Evolutionary conservation across 2,329 filamentous ascomycete species (phyloP), one percentile per base, ranked within the genome.

Genomic region (Microdochium trichocladiopsis): DNA sequence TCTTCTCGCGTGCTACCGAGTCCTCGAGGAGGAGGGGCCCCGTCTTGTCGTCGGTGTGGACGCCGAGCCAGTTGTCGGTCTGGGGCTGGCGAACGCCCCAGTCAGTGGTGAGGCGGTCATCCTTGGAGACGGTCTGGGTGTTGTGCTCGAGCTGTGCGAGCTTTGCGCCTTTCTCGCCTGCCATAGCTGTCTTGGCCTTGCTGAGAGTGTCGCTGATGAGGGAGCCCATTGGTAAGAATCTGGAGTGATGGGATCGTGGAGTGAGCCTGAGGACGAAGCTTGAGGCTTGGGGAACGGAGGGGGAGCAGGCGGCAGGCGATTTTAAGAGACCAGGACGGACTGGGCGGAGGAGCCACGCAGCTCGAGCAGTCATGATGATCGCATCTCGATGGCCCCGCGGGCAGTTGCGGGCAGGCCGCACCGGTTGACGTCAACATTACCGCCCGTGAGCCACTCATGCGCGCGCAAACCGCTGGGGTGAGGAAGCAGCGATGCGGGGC

Each of bases 1-100:
- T 80, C 68, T 84, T 84, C 58, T 84, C 79, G 25, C 81, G 74
- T 65, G 83, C 82, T 55, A 82, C 79, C 53, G 81, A 84, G 60
- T 84, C 82, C 60, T 85, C 82, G 2, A 85, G 69, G 11, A 84
- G 68, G 1, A 78, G 80, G 11, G 81, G 76, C 2, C 82, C 82
- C 47, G 85, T 74, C 8, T 78, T 25, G 23, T 25, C 23, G 47
- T 48, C 47, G 47, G 11, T 28, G n/a, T 14, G 78, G 4, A 86
- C 76, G 50, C 80, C 82, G 51, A 95, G 73, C 89, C 88, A 94
- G 64, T 91, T 79, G 62, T 95, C 90, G 1, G 86, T 85, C 60
- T 86, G 86, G 43, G 74, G 72, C 61, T 90, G 79, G 68, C 86
- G 89, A 25, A 86, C 82, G 22, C 90, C 90, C 69, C 79, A 89